A percentile compares a stretch with the other conserved stretches of the same genome.
Conservation (phyloP, 805 yeast species). For the Clavispora santaluciae region DNA sequence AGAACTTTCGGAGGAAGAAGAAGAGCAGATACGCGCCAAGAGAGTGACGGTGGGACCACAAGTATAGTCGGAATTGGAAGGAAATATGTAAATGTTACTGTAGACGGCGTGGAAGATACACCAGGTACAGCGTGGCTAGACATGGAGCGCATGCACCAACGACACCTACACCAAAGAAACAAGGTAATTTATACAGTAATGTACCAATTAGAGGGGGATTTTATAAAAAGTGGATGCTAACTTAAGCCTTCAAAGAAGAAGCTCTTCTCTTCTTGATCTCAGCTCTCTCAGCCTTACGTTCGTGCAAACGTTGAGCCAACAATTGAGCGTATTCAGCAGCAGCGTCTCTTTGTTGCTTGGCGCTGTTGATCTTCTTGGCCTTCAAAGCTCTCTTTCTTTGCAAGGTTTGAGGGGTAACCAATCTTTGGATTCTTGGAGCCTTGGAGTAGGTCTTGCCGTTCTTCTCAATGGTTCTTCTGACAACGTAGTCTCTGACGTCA, state of each 20-base stretch:
- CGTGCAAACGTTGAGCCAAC: conserved; percentile 96
- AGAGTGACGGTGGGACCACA: conserved; percentile 2
- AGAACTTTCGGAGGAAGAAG: conserved; percentile 11
- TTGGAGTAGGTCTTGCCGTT: conserved; percentile 98
- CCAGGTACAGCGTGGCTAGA: too few relatives aligned
- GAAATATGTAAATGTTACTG: too few relatives aligned
- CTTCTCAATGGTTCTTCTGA: conserved; percentile 97
- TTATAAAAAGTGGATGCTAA: conserved; percentile 12
- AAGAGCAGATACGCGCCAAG: conserved; percentile 5
- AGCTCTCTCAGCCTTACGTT: conserved; percentile 97
- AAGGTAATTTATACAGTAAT: conserved; percentile 14
- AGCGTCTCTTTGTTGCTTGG: conserved; percentile 99
- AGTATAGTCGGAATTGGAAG: not conserved
- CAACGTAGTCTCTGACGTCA: conserved; percentile 77
- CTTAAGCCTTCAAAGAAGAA: conserved; percentile 90
- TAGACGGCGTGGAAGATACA: too few relatives aligned
- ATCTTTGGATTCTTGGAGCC: conserved; percentile 99
- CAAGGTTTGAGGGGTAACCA: conserved; percentile 97
- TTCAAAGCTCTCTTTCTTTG: conserved; percentile 98
- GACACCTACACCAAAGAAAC: conserved; percentile 4
- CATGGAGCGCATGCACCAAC: too few relatives aligned
- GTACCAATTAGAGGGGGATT: conserved; percentile 16
- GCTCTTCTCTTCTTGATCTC: conserved; percentile 99
- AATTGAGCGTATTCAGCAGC: conserved; percentile 99
- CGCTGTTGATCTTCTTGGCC: conserved; percentile 91